Evolutionary conservation across 202 grass and related monocot species (phyloP).

Genomic region (Panicum virgatum): DNA sequence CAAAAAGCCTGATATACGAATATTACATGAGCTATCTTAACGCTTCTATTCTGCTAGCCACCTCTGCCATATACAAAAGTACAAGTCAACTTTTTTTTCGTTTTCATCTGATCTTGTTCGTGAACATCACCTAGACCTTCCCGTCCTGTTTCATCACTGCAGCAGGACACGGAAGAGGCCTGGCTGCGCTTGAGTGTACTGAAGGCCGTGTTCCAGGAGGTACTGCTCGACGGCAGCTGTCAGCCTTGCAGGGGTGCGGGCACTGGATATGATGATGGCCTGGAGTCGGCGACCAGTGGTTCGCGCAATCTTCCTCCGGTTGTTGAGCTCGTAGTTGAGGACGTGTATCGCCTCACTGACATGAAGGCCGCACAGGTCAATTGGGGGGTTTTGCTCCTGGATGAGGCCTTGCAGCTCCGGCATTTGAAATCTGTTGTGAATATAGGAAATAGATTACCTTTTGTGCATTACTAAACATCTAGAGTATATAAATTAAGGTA

Average conservation of each 20-base stretch:
- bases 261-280: slow-evolving; percentile 65
- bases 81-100: slow-evolving; percentile 36
- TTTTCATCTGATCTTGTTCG: slow-evolving; percentile 39
- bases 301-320: slow-evolving; percentile 61
- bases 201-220: slow-evolving; percentile 69
- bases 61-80: slow-evolving; percentile 82
- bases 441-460: slow-evolving; percentile 20
- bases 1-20: slow-evolving; percentile 60
- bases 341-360: slow-evolving; percentile 70
- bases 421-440: slow-evolving; percentile 53
- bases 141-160: slow-evolving; percentile 41
- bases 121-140: slow-evolving; percentile 19
- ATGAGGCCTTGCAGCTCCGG: slow-evolving; percentile 58
- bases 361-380: slow-evolving; percentile 79
- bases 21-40: slow-evolving; percentile 57
- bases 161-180: slow-evolving; percentile 76
- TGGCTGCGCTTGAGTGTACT: slow-evolving; percentile 57
- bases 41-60: slow-evolving; percentile 59
- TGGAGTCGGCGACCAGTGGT: slow-evolving; percentile 60
- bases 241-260: slow-evolving; percentile 59
- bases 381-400: slow-evolving; percentile 72
- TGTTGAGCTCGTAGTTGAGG: slow-evolving; percentile 77
- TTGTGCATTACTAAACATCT: background rate
- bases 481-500: background rate
- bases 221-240: slow-evolving; percentile 72